Percentiles rank a stretch among this genome's conserved stretches.
phyloP scores from a whole-genome alignment of 2,329 filamentous ascomycete genomes.

The Aureobasidium sp. region DNA sequence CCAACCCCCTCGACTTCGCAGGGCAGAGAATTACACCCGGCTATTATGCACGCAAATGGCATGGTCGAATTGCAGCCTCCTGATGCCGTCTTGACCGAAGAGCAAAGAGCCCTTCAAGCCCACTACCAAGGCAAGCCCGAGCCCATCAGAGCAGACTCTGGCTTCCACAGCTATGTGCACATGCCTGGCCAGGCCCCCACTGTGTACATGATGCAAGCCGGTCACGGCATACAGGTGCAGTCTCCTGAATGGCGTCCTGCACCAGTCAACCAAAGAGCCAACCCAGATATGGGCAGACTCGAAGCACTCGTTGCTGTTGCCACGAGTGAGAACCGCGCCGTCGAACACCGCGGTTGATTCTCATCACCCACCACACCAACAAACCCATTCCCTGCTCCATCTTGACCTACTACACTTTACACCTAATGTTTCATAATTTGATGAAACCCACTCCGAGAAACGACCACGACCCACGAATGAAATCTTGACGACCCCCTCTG shows the following conservation, averaged over 20 bases:
- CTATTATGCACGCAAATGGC: constrained; percentile 46
- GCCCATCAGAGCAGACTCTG: constrained; percentile 28
- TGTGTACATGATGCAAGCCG: constrained; percentile 29
- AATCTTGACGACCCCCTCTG: not conserved
- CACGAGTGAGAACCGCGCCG: constrained; percentile 44
- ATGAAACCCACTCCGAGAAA: constrained; percentile 3
- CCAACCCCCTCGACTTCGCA: constrained; percentile 46
- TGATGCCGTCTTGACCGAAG: constrained; percentile 32
- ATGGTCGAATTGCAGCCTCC: constrained; percentile 39
- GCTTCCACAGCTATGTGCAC: constrained; percentile 27
- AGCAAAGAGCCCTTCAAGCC: constrained; percentile 32
- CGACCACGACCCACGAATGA: not conserved
- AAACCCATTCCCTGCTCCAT: not conserved
- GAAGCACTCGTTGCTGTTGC: constrained; percentile 60
- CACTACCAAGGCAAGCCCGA: constrained; percentile 28
- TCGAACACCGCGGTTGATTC: constrained; percentile 9
- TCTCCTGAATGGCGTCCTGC: constrained; percentile 24
- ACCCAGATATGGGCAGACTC: constrained; percentile 49
- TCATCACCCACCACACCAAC: not conserved
- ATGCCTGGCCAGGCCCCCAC: constrained; percentile 16
- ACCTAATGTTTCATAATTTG: constrained; percentile 4
- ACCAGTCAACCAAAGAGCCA: constrained; percentile 27
- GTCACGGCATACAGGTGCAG: constrained; percentile 24
- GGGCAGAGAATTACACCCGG: constrained; percentile 45
- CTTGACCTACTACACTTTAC: not conserved